Evolutionary conservation across 2,329 filamentous ascomycete species (phyloP).

Genomic region (Alternaria alternata): DNA sequence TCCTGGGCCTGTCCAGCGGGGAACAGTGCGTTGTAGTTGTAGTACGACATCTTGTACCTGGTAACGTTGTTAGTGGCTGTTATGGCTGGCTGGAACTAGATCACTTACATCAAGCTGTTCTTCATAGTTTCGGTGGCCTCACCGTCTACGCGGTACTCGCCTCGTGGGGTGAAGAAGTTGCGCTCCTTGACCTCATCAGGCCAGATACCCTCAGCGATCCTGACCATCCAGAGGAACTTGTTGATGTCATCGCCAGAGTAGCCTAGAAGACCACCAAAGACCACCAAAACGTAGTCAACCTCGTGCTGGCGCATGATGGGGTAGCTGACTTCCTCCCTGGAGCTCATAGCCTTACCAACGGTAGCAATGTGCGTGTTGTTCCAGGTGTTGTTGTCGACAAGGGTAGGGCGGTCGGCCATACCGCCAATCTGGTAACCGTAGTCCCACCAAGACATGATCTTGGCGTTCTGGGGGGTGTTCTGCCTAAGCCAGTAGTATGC

Average conservation of each 20-base stretch:
- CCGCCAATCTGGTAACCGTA: conserved; percentile 99
- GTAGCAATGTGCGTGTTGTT: conserved; percentile 99
- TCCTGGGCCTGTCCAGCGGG: conserved; percentile 89
- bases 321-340: conserved; percentile 96
- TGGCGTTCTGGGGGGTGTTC: conserved; percentile 93
- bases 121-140: conserved; percentile 96
- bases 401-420: conserved; percentile 95
- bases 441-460: conserved; percentile 99
- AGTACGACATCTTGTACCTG: conserved; percentile 99
- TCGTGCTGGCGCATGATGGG: conserved; percentile 98
- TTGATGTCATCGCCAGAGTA: conserved; percentile 99
- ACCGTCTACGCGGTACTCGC: conserved; percentile 95
- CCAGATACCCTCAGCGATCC: conserved; percentile 99
- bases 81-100: background rate
- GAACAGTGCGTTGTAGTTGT: conserved; percentile 95
- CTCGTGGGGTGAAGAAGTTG: conserved; percentile 90
- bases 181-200: conserved; percentile 98
- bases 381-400: conserved; percentile 99
- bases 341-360: conserved; percentile 98
- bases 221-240: conserved; percentile 99
- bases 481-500: conserved; percentile 99
- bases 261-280: conserved; percentile 93
- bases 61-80: conserved; percentile 34
- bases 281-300: conserved; percentile 97
- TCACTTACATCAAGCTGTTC: conserved; percentile 94